Conservation (phyloP, 768 basidiomycete species). For the Xerocomellus dryophilus region DNA sequence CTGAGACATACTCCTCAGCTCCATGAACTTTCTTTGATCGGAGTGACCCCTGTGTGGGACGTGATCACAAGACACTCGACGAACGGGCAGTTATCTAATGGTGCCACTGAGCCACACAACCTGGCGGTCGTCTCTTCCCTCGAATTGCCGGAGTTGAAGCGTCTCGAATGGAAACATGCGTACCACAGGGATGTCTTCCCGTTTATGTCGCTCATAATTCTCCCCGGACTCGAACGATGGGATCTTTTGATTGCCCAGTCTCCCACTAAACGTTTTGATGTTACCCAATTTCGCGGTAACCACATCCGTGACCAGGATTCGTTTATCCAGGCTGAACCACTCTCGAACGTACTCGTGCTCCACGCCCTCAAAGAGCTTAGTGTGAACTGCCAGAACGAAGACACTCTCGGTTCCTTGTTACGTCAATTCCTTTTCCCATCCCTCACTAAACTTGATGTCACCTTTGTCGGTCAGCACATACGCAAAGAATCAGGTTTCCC, state of each 20-base stretch:
- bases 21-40: conserved; percentile 41
- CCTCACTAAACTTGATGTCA: conserved; percentile 45
- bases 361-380: conserved; percentile 40
- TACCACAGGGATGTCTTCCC: conserved; percentile 40
- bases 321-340: conserved; percentile 28
- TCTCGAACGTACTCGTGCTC: conserved; percentile 28
- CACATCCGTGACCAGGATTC: conserved; percentile 29
- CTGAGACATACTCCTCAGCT: conserved; percentile 39
- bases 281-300: conserved; percentile 30
- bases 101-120: conserved; percentile 4
- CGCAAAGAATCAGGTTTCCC: conserved; percentile 28
- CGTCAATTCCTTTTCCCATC: conserved; percentile 45
- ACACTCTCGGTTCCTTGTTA: conserved; percentile 37
- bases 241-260: conserved; percentile 43
- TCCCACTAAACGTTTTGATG: conserved; percentile 28
- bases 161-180: conserved; percentile 49
- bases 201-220: conserved; percentile 41
- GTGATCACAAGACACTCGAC: conserved; percentile 12
- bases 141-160: conserved; percentile 39
- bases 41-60: conserved; percentile 43
- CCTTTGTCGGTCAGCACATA: conserved; percentile 34
- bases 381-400: conserved; percentile 41
- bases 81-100: conserved; percentile 10
- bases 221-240: conserved; percentile 42
- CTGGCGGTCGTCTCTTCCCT: conserved; percentile 21